Evolutionary conservation across 2,329 filamentous ascomycete genomes (phyloP), one percentile per base, ranked within the genome.

Genomic region (Beauveria medogensis): DNA sequence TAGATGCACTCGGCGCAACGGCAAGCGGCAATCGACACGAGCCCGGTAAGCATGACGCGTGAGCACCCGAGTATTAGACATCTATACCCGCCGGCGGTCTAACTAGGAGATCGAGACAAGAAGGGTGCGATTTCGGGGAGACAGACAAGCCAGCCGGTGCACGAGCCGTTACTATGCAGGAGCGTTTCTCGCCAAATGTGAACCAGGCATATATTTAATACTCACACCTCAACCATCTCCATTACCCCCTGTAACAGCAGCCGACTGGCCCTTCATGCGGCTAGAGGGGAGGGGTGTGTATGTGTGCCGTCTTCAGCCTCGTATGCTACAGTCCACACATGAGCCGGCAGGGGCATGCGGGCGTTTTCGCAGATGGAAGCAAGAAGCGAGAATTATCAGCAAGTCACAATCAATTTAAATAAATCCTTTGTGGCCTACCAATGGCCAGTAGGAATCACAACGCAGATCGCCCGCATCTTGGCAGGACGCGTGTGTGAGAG

Each of bases 401-500:
- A 47, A 26, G n/a, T 53, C 30, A 55, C 7, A 44, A 46, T 46
- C 30, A 37, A 47, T 56, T 41, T 34, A 52, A 20, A 37, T 12
- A 34, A 48, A 48, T 47, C 28, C 54, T 48, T n/a, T 20, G 8
- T 24, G 14, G 24, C 47, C 16, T 14, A 48, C 22, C 34, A 47
- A 47, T 30, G 28, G 14, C 54, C 54, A 56, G 54, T 56, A 47
- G n/a, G 14, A 56, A 56, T 56, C 28, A 40, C 43, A 37, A 56
- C 28, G 37, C 30, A 48, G 43, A 40, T 40, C 18, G 43, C 20
- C 43, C 54, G 20, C 43, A 56, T 47, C 41, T 47, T 56, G 54
- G 54, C 54, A 34, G 28, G 52, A 47, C 53, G 53, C 43, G 43
- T 24, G 43, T 34, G 43, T 34, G 30, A 34, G 30, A 48, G 41